Conservation (phyloP, 1,284 basidiomycete genomes). For the Coniophora puteana region DNA sequence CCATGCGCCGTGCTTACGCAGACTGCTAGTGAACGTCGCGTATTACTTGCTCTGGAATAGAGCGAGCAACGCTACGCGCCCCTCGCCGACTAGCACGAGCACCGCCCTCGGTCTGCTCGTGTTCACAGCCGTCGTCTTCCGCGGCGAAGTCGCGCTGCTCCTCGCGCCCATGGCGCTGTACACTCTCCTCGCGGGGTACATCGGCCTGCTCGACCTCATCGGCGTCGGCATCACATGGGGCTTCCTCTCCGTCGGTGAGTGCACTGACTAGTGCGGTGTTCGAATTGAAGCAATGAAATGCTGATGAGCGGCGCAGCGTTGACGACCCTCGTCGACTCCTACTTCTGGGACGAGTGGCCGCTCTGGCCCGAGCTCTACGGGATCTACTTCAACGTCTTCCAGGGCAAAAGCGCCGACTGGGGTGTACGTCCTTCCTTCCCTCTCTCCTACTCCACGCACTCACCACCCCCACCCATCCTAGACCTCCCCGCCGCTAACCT, state of each 20-base stretch:
- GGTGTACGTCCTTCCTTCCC: constrained; percentile 56
- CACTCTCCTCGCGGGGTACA: constrained; percentile 42
- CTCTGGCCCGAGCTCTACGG: constrained; percentile 88
- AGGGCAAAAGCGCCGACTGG: constrained; percentile 90
- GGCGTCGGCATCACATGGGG: constrained; percentile 53
- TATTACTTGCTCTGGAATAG: constrained; percentile 51
- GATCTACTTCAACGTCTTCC: constrained; percentile 83
- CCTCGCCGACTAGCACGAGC: constrained; percentile 32
- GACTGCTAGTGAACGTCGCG: constrained; percentile 57
- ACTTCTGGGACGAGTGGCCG: constrained; percentile 73
- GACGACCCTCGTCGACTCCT: constrained; percentile 75
- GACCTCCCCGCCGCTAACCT: constrained; percentile 72
- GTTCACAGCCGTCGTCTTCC: constrained; percentile 70
- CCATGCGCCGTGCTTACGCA: constrained; percentile 1
- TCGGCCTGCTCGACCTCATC: constrained; percentile 44
- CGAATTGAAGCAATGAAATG: background rate
- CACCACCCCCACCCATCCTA: constrained; percentile 25
- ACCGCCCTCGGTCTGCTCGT: constrained; percentile 52
- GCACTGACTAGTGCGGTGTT: background rate
- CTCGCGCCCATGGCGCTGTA: constrained; percentile 63
- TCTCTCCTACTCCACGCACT: constrained; percentile 4
- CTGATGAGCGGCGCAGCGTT: constrained; percentile 39
- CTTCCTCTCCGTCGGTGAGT: constrained; percentile 55
- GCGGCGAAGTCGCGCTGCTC: constrained; percentile 77
- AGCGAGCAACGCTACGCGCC: constrained; percentile 36